Evolutionary conservation across 2,329 filamentous ascomycete species (phyloP), one percentile per base, ranked within the genome.

Genomic region (Exutisphaerella laricina): DNA sequence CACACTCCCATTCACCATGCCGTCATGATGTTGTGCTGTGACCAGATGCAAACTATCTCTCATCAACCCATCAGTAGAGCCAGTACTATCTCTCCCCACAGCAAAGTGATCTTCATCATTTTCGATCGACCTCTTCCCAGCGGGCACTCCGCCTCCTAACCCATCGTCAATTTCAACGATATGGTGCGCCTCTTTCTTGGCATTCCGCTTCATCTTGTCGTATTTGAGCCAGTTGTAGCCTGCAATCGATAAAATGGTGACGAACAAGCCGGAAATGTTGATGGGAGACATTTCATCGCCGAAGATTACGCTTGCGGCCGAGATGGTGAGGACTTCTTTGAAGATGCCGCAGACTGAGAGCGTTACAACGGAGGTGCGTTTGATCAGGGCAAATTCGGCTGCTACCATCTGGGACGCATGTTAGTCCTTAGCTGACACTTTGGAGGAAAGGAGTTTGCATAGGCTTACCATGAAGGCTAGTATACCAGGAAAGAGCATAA

Each of bases 321-420:
- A 83, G 58, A 98, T 97, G 10, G 92, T 98, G 42, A 98, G 82
- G 29, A 97, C 92, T 69, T 98, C 92, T 65, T 98, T 98, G 74
- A 98, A 97, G 49, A 98, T 97, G 48, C 92, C 92, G 50, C 89
- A 94, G 56, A 98, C 96, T 39, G 85, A 94, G 33, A 98, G 75
- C 0, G 92, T 97, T 39, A 98, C 92, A 40, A 98, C 92, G 1
- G 86, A 94, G 1, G 90, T 97, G 35, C 92, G 86, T 70, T 96
- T 85, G 54, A 98, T 77, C 49, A 98, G 78, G 40, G 92, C 90
- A 63, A 97, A 98, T 67, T 98, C 92, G 41, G 87, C 89, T 0
- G 88, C 81, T 13, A 94, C 97, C 92, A 98, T 98, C 17, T n/a
- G n/a, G n/a, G n/a, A n/a, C n/a, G n/a, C n/a, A n/a, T n/a, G n/a